These are phyloP conservation scores for Trichophyton mentagrophytes DNA, from an alignment of 2,329 filamentous ascomycete genomes.

Conservation along the genomic window DNA sequence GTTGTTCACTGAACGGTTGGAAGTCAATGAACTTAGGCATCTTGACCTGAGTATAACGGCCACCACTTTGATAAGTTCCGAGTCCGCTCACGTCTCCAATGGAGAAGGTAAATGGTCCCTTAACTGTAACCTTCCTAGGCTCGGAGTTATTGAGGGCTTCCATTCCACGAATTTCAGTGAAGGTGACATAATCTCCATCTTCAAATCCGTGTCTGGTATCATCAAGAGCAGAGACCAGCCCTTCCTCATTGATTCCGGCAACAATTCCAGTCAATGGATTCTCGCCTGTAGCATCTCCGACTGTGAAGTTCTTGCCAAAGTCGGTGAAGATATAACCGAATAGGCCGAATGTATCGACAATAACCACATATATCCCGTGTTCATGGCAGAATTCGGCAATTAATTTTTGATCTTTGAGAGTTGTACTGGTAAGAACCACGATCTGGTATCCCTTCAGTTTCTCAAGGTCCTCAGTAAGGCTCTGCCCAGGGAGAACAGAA, in stretches of 20 bases:
- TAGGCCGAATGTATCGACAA: conserved; percentile 79
- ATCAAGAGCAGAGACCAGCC: conserved; percentile 81
- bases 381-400: conserved; percentile 90
- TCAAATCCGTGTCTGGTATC: conserved; percentile 91
- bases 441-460: conserved; percentile 86
- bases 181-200: conserved; percentile 93
- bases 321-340: conserved; percentile 96
- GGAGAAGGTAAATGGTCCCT: conserved; percentile 93
- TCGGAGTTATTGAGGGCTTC: conserved; percentile 70
- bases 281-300: conserved; percentile 83
- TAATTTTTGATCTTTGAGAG: conserved; percentile 64
- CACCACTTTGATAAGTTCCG: conserved; percentile 76
- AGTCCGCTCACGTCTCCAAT: conserved; percentile 85
- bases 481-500: conserved; percentile 51
- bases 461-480: conserved; percentile 61
- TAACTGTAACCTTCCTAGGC: conserved; percentile 82
- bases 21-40: conserved; percentile 94
- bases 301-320: conserved; percentile 86
- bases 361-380: conserved; percentile 82
- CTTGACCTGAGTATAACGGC: conserved; percentile 91
- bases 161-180: conserved; percentile 87
- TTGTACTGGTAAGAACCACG: conserved; percentile 75
- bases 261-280: conserved; percentile 77
- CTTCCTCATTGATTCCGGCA: conserved; percentile 77
- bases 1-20: conserved; percentile 61